These are phyloP conservation scores for Nakaseomyces delphensis DNA, from an alignment of 1,139 yeast genomes.

Conservation along the genomic window DNA sequence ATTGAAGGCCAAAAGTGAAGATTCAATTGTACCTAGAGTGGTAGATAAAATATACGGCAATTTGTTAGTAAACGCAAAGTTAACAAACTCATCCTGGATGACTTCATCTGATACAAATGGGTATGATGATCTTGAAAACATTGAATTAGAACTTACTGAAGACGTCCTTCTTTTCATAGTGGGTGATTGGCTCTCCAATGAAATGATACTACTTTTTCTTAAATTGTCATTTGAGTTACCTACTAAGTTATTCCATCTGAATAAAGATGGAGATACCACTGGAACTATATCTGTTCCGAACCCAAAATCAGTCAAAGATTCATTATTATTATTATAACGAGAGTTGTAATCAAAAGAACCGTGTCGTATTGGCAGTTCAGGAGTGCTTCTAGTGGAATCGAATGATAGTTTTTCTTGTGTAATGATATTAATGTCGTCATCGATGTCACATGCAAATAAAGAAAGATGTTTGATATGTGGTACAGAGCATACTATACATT, in stretches of 20 bases:
- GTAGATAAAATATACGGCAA: conserved; percentile 13
- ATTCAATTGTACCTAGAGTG: conserved; percentile 13
- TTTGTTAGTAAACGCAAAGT: conserved; percentile 10
- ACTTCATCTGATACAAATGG: conserved; percentile 8
- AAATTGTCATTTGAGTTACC: conserved; percentile 17
- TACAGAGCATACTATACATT: conserved; percentile 10
- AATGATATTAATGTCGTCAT: background rate
- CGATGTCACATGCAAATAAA: conserved; percentile 6
- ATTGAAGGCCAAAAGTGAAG: conserved; percentile 12
- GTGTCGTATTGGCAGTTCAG: background rate
- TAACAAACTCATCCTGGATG: conserved; percentile 11
- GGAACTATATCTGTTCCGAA: conserved; percentile 1
- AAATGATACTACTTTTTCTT: conserved; percentile 18
- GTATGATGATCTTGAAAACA: conserved; percentile 7
- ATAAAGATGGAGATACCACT: conserved; percentile 22
- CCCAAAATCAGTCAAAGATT: conserved; percentile 4
- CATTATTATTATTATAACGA: conserved; percentile 2
- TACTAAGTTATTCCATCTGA: conserved; percentile 19
- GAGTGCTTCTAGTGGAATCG: background rate
- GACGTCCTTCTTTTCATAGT: conserved; percentile 13
- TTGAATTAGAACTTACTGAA: conserved; percentile 9
- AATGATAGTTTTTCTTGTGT: background rate
- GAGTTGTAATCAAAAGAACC: background rate
- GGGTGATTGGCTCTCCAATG: conserved; percentile 7
- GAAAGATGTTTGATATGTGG: conserved; percentile 13